phyloP scores from a whole-genome alignment of 805 yeast species.

The Hyphopichia homilentoma region DNA sequence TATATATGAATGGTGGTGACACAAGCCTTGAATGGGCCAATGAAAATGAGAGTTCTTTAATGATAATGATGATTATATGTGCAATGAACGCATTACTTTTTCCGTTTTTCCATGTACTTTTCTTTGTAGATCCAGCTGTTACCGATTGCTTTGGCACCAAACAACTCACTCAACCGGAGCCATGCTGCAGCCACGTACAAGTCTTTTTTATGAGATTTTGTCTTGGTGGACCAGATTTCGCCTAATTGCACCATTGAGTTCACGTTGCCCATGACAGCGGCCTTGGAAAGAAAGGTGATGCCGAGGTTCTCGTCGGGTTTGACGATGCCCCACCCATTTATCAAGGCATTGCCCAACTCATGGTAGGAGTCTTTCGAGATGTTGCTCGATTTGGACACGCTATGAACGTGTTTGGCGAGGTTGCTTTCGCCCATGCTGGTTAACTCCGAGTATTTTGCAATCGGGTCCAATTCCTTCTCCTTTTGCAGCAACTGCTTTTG shows the following conservation, averaged over 20 bases:
- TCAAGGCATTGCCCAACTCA: conserved; percentile 57
- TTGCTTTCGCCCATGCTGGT: conserved; percentile 19
- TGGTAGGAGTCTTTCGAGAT: conserved; percentile 45
- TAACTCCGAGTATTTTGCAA: conserved; percentile 19
- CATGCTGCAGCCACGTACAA: conserved; percentile 62
- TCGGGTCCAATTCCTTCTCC: conserved; percentile 23
- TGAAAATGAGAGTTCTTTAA: too few relatives aligned
- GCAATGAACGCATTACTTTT: too few relatives aligned
- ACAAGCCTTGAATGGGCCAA: too few relatives aligned
- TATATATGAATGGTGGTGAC: too few relatives aligned
- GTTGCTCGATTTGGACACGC: conserved; percentile 38
- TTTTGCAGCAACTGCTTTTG: conserved; percentile 10
- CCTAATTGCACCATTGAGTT: conserved; percentile 73
- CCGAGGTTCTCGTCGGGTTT: conserved; percentile 54
- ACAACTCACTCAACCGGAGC: conserved; percentile 60
- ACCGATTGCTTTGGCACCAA: conserved; percentile 61
- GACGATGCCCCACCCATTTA: conserved; percentile 53
- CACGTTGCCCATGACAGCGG: conserved; percentile 63
- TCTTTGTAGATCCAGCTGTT: conserved; percentile 74
- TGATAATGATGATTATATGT: too few relatives aligned
- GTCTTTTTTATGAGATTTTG: conserved; percentile 55
- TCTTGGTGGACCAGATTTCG: conserved; percentile 58
- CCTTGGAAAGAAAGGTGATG: conserved; percentile 54
- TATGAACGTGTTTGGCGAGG: conserved; percentile 22
- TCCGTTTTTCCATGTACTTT: conserved; percentile 42